Base-by-base conservation (phyloP, 2,329 filamentous ascomycete genomes). In the Cryphonectria japonica region DNA sequence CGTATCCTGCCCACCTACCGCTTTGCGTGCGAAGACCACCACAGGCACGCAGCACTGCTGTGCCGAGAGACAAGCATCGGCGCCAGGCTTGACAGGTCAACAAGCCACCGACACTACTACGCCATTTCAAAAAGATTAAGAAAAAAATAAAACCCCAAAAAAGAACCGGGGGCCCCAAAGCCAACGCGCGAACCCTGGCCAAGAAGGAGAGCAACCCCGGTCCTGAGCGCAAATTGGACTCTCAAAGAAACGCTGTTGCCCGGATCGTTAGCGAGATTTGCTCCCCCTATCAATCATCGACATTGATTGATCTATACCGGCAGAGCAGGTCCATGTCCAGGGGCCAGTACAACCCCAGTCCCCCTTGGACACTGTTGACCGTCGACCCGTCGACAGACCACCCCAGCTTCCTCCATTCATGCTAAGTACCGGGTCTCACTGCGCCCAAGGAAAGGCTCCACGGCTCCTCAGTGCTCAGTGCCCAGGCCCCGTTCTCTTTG, bases 251-350 rank as follows among this genome's bases (percentile, higher is more conserved):
- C 76, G 74, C 72, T 73, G 70, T 75, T 69, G 76, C 76, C 75
- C 76, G 76, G 76, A 75, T 76, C 77, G 75, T 80, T 82, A 83
- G 80, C 80, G 81, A 83, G 76, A 83, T 83, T 83, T 78, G 77
- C 76, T 73, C 77, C 76, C 78, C 77, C 77, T 78, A 79, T 80
- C 71, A 52, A 69, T 68, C 60, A 62, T 41, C 50, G 39, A 32
- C 63, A 65, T 65, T 65, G 43, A 63, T 68, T 34, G 29, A 68
- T 50, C 46, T 50, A 22, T n/a, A 50, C 39, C 67, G 59, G 67
- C 67, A 68, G 74, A 75, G 76, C 73, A 76, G 76, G 73, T 69
- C 66, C 34, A 65, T 5, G 26, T 65, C 69, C 67, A 50, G 52
- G 13, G 26, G 60, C 69, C 67, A 50, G 52, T 67, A 46, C 52